These are phyloP conservation scores for Neonectria punicea DNA, from an alignment of 2,329 filamentous ascomycete species.

Conservation along the genomic window DNA sequence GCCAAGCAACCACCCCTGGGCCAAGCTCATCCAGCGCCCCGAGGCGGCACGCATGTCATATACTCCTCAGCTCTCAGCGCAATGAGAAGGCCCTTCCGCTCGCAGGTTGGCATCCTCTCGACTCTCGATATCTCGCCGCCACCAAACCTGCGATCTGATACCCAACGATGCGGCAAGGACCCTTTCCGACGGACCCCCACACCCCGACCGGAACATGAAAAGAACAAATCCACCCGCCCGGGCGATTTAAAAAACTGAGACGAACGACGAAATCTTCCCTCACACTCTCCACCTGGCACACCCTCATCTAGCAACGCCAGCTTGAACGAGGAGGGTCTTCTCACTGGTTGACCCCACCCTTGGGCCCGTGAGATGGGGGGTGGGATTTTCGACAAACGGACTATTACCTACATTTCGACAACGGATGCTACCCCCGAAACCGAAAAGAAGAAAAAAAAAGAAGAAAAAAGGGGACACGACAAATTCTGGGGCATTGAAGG, in stretches of 20 bases:
- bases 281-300: neutral
- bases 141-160: slow-evolving; percentile 23
- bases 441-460: slow-evolving; percentile 22
- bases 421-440: slow-evolving; percentile 32
- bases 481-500: slow-evolving; percentile 28
- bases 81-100: slow-evolving; percentile 32
- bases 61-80: slow-evolving; percentile 44
- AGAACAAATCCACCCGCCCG: slow-evolving; percentile 20
- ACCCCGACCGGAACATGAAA: neutral
- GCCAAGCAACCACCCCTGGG: slow-evolving; percentile 52
- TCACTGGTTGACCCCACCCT: slow-evolving; percentile 31
- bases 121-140: slow-evolving; percentile 9
- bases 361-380: slow-evolving; percentile 15
- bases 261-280: neutral
- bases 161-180: slow-evolving; percentile 18
- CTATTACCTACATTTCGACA: slow-evolving; percentile 26
- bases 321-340: slow-evolving; percentile 18
- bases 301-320: slow-evolving; percentile 19
- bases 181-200: slow-evolving; percentile 6
- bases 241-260: slow-evolving; percentile 29
- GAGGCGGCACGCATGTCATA: slow-evolving; percentile 43
- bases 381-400: slow-evolving; percentile 19
- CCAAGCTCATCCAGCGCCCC: slow-evolving; percentile 51
- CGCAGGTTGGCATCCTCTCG: slow-evolving; percentile 24
- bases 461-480: slow-evolving; percentile 28